A percentile compares a stretch with the other conserved stretches of the same genome.
phyloP scores from a whole-genome alignment of 2,329 filamentous ascomycete genomes.

The Beauveria caledonica region DNA sequence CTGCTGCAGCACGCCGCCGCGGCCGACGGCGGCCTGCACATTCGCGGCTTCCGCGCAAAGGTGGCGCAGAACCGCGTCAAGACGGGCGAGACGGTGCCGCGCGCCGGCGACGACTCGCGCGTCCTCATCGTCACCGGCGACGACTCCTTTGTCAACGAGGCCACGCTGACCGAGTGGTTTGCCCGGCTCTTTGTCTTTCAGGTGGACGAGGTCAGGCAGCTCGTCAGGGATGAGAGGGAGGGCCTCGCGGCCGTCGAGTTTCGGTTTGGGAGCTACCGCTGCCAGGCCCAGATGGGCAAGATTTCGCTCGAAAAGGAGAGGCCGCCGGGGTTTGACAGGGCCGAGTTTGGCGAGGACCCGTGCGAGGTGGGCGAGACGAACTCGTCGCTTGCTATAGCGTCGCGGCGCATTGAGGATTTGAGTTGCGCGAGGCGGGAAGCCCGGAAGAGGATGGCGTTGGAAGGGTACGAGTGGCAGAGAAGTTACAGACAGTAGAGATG shows the following conservation, averaged over 20 bases:
- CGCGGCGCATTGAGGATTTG: conserved; percentile 25
- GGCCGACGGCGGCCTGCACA: conserved; percentile 23
- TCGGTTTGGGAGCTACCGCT: conserved; percentile 46
- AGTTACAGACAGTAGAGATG: background rate
- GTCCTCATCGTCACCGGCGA: conserved; percentile 44
- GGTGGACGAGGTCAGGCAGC: conserved; percentile 33
- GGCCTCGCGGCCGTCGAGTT: conserved; percentile 35
- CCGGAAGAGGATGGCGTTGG: too few species aligned
- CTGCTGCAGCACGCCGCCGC: conserved; percentile 19
- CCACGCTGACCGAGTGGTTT: conserved; percentile 33
- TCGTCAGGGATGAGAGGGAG: conserved; percentile 16
- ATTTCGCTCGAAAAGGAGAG: conserved; percentile 29
- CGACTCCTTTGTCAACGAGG: conserved; percentile 33
- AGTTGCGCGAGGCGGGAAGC: background rate
- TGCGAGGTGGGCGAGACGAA: conserved; percentile 28
- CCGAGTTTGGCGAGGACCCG: conserved; percentile 30
- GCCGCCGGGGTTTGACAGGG: conserved; percentile 27
- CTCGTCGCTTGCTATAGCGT: conserved; percentile 25
- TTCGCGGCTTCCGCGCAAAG: conserved; percentile 28
- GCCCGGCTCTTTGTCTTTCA: conserved; percentile 36
- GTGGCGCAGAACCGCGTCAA: conserved; percentile 43
- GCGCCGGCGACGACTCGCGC: conserved; percentile 30
- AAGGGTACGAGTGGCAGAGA: background rate
- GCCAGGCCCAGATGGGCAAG: conserved; percentile 43
- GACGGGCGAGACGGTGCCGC: conserved; percentile 22